Percentiles rank a stretch among this genome's conserved stretches.
phyloP scores from a whole-genome alignment of 768 basidiomycete genomes.

The Cubamyces lactineus region DNA sequence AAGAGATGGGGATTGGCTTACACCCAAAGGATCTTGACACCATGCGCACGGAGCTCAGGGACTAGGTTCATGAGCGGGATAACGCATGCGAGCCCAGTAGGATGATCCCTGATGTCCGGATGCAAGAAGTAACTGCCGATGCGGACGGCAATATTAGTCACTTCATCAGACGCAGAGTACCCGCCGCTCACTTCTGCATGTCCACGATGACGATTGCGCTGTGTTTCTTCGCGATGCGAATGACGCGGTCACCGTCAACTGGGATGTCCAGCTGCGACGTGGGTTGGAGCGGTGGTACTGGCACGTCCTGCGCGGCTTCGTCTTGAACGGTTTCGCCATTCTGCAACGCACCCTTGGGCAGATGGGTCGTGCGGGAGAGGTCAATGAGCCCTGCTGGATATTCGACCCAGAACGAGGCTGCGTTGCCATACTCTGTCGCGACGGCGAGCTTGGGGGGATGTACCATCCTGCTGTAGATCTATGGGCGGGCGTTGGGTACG shows the following conservation, averaged over 20 bases:
- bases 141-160: neutral
- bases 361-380: slow-evolving; percentile 52
- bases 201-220: slow-evolving; percentile 68
- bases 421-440: slow-evolving; percentile 58
- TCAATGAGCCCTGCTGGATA: slow-evolving; percentile 68
- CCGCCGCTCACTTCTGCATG: slow-evolving; percentile 66
- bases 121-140: slow-evolving; percentile 62
- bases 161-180: no score
- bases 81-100: slow-evolving; percentile 60
- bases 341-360: slow-evolving; percentile 26
- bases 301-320: slow-evolving; percentile 14
- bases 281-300: slow-evolving; percentile 36
- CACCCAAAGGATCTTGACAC: slow-evolving; percentile 68
- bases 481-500: slow-evolving; percentile 22
- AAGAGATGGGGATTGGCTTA: slow-evolving; percentile 31
- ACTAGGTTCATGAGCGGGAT: slow-evolving; percentile 54
- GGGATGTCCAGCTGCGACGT: slow-evolving; percentile 54
- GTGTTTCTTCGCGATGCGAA: slow-evolving; percentile 52
- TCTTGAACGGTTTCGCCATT: slow-evolving; percentile 14
- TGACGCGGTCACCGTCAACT: slow-evolving; percentile 52
- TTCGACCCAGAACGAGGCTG: slow-evolving; percentile 66
- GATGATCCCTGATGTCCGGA: slow-evolving; percentile 57
- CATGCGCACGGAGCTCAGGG: slow-evolving; percentile 49
- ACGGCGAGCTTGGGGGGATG: slow-evolving; percentile 48
- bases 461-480: slow-evolving; percentile 46